Conservation (phyloP, 192 early-diverging fungal species). For the Backusella sp. region DNA sequence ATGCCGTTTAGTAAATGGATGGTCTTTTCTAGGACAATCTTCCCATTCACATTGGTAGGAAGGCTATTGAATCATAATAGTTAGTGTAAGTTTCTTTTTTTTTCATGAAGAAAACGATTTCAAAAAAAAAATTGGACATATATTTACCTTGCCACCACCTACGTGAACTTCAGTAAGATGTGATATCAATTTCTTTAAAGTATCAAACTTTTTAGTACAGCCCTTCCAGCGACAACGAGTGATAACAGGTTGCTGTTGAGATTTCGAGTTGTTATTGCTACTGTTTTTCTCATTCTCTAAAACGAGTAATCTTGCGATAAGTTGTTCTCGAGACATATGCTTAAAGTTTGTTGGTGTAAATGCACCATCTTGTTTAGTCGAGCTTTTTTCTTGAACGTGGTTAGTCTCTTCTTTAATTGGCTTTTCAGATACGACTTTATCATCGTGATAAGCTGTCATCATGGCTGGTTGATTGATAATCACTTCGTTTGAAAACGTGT, state of each 20-base stretch:
- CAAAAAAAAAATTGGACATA: neutral
- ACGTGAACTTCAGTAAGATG: conserved; percentile 53
- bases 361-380: neutral
- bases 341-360: conserved; percentile 13
- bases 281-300: conserved; percentile 20
- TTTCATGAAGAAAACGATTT: neutral
- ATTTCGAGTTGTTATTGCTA: conserved; percentile 14
- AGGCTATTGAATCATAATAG: conserved; percentile 25
- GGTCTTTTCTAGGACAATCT: conserved; percentile 45
- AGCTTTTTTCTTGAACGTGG: neutral
- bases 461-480: neutral
- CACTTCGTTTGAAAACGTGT: neutral
- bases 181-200: conserved; percentile 42
- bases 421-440: neutral
- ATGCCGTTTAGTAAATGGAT: conserved; percentile 70
- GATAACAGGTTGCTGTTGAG: neutral
- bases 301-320: conserved; percentile 21
- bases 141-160: conserved; percentile 54
- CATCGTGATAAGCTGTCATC: neutral
- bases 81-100: neutral
- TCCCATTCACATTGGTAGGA: conserved; percentile 51
- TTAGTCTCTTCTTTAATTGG: neutral
- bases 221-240: conserved; percentile 44
- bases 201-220: conserved; percentile 44
- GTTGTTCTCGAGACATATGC: conserved; percentile 23